Base-by-base conservation (phyloP, 768 basidiomycete species). In the Psilocybe subaeruginosa region DNA sequence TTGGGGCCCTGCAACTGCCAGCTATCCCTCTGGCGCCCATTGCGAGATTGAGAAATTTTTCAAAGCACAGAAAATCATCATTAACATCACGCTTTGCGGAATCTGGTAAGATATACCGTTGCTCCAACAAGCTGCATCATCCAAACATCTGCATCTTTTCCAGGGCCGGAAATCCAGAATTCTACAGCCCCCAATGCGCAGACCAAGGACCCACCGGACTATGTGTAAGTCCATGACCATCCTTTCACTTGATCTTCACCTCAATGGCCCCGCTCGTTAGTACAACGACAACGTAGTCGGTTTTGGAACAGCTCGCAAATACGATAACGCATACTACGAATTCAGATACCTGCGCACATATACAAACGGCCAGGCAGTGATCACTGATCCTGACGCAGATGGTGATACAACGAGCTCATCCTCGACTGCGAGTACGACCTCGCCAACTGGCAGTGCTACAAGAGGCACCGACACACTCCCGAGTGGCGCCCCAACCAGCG, bases 321-420 rank as follows among this genome's bases (percentile, higher is more conserved):
- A 78, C 66, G 76, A 82, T 66, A 68, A 78, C 17, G 83, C 85
- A 0, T 84, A 80, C 68, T 88, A 85, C 67, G 86, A 87, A 70
- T 78, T 89, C 68, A 72, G 78, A 41, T 84, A 81, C 61, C 69
- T 89, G 58, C 78, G 83, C 29, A 84, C 85, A n/a, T 90, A 88
- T 67, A 77, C 78, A n/a, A 50, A 64, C 43, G 43, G 46, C 23
- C 27, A 39, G 23, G 43, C 55, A 27, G 7, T 17, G 2, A 17
- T 46, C 41, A 8, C n/a, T 1, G 14, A 8, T n/a, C 41, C 41
- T 5, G 14, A 43, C 14, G 41, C 4, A 8, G 14, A 8, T 5
- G 11, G 1, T 14, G 14, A 43, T 43, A 43, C 33, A 35, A 6
- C 41, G 7, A 43, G 41, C 41, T n/a, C 41, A n/a, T 4, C 7